These are phyloP conservation scores for Didymella lethalis DNA, from an alignment of 2,329 filamentous ascomycete species.

Conservation along the genomic window DNA sequence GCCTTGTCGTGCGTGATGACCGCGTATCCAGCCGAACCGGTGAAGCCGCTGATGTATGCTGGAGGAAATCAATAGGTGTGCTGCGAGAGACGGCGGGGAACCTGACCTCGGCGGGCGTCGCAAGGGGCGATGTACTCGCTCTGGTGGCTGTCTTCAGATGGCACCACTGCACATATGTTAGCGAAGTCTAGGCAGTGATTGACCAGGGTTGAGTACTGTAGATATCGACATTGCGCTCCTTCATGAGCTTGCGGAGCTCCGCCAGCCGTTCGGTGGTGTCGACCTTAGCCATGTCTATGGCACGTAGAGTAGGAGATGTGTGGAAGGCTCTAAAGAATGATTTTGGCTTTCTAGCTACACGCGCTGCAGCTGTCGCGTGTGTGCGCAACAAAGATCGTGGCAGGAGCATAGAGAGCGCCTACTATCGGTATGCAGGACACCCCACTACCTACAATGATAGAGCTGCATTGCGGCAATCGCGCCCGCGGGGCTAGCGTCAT, in stretches of 20 bases:
- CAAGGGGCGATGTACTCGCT: conserved; percentile 98
- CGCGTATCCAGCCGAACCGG: conserved; percentile 91
- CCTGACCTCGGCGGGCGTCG: conserved; percentile 78
- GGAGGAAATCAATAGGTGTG: conserved; percentile 38
- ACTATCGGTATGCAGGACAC: conserved; percentile 32
- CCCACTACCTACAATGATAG: conserved; percentile 29
- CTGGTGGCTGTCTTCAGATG: conserved; percentile 95
- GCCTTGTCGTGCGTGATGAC: conserved; percentile 87
- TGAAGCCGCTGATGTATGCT: conserved; percentile 92
- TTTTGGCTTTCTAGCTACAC: conserved; percentile 35
- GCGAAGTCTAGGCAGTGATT: conserved; percentile 38
- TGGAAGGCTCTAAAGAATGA: conserved; percentile 39
- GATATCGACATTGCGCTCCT: conserved; percentile 82
- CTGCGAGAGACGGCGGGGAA: conserved; percentile 26
- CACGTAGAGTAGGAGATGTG: conserved; percentile 37
- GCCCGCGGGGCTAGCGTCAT: conserved; percentile 19
- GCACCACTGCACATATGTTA: conserved; percentile 73
- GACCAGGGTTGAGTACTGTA: conserved; percentile 70
- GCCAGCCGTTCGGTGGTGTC: conserved; percentile 79
- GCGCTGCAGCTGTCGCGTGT: conserved; percentile 36
- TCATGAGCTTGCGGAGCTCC: conserved; percentile 85
- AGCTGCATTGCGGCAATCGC: conserved; percentile 21
- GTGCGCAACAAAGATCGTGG: conserved; percentile 41
- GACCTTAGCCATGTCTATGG: conserved; percentile 75
- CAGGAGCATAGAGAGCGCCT: conserved; percentile 43